phyloP scores from a whole-genome alignment of 306 rosid genomes.

The Carpinus viminea region DNA sequence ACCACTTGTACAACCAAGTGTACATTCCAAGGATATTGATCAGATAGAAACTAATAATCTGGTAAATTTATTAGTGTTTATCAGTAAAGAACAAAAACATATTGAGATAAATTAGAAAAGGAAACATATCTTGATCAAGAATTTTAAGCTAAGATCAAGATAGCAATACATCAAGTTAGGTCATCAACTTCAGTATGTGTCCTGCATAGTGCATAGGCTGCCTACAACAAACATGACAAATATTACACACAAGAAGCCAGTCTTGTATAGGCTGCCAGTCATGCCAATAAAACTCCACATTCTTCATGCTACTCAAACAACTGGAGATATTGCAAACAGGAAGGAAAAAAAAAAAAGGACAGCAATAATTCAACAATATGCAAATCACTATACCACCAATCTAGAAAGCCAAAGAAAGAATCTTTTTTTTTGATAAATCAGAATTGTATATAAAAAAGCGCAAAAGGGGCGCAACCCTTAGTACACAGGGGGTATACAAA shows the following conservation, averaged over 20 bases:
- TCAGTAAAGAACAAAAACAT: background rate
- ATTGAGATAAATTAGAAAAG: background rate
- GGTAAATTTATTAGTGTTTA: background rate
- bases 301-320: background rate
- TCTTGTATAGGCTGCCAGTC: background rate
- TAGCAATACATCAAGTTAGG: too few species aligned
- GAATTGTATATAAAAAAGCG: too few species aligned
- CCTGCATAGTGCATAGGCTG: background rate
- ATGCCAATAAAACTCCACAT: background rate
- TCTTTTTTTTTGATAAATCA: too few species aligned
- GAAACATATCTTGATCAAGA: background rate
- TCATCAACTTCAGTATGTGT: background rate
- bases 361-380: background rate
- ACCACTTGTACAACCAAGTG: background rate
- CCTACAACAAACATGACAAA: background rate
- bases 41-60: background rate
- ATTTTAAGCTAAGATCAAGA: background rate
- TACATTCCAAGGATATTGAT: conserved; percentile 1
- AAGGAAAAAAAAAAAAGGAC: background rate
- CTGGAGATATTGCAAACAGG: background rate
- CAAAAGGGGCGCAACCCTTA: too few species aligned
- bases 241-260: background rate
- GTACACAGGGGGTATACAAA: too few species aligned
- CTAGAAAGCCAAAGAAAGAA: background rate
- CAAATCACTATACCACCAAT: background rate